Evolutionary conservation across 2,329 filamentous ascomycete genomes (phyloP), one percentile per base, ranked within the genome.

Genomic region (Apiospora saccharicola): DNA sequence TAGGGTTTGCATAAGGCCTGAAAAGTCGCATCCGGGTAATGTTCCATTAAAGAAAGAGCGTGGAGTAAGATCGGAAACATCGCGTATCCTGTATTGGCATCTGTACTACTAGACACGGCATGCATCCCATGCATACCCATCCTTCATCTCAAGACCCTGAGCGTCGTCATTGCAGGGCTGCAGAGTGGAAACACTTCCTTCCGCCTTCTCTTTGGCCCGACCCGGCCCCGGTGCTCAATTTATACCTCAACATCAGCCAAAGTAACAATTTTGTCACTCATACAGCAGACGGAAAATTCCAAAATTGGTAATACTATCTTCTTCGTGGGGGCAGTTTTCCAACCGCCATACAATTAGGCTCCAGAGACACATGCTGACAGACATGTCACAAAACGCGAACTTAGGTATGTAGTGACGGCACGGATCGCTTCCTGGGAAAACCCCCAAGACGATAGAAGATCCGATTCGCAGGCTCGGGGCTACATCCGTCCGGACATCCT

Each of bases 151-250:
- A 44, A 68, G 47, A 26, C 67, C 46, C 46, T 24, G 3, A 22
- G 44, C 67, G 49, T 68, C 67, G 67, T 68, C 44, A 64, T 64
- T 10, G 57, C 57, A 64, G 57, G 57, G 57, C 57, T 37, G 57
- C 57, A n/a, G 12, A 64, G 57, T 64, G 57, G 57, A n/a, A 64
- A 41, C 34, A 41, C 37, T n/a, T 64, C 19, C 37, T 41, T 41
- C 30, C 34, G 34, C 57, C 53, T 61, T 37, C 53, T n/a, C 30
- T 41, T 37, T 61, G 19, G 19, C 46, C 30, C 16, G 37, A 8
- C 7, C 53, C 30, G 30, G 53, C 53, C 12, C 51, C 49, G 26
- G 14, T 12, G 7, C 24, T 30, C 12, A 1, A 4, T 6, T 57
- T 14, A 26, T 49, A 12, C 22, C 24, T 53, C 24, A 7, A 16